Evolutionary conservation across 2,329 filamentous ascomycete species (phyloP).

Genomic region (Ceratocystis lukuohia): DNA sequence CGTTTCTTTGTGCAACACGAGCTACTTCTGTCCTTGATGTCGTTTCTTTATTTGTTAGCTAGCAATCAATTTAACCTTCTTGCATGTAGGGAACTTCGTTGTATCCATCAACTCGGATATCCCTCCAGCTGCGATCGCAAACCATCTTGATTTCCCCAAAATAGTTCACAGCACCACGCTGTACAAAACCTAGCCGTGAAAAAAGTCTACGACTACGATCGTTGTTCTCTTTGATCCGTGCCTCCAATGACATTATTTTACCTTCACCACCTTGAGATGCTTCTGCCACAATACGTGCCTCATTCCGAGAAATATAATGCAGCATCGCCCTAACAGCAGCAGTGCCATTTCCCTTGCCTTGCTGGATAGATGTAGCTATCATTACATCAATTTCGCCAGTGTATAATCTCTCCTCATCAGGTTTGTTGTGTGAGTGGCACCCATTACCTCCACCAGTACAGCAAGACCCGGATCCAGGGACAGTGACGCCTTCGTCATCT

Average conservation of each 20-base stretch:
- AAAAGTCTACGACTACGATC: constrained; percentile 39
- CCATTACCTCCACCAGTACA: constrained; percentile 23
- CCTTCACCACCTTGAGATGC: constrained; percentile 25
- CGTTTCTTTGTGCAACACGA: neutral
- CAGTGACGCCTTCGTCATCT: constrained; percentile 31
- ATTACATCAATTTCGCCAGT: constrained; percentile 76
- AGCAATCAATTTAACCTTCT: neutral
- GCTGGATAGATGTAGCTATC: constrained; percentile 50
- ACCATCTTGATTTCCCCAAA: constrained; percentile 42
- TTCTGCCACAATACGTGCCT: constrained; percentile 39
- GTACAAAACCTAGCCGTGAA: constrained; percentile 36
- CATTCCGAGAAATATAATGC: constrained; percentile 47
- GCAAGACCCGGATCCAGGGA: constrained; percentile 7
- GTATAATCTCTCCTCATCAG: constrained; percentile 23
- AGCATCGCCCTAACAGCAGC: constrained; percentile 56
- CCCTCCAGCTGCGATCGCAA: constrained; percentile 22
- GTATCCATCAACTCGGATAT: constrained; percentile 4
- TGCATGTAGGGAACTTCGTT: constrained; percentile 13
- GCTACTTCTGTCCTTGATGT: neutral
- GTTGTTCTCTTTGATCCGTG: constrained; percentile 47
- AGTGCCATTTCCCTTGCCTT: constrained; percentile 51
- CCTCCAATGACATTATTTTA: constrained; percentile 38
- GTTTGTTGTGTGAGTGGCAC: constrained; percentile 6
- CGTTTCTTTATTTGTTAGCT: neutral
- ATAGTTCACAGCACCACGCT: constrained; percentile 42